Percentiles rank a stretch among this genome's conserved stretches.
These are phyloP conservation scores for Gossypium armourianum DNA, from an alignment of 441 rosid species.

Conservation along the genomic window DNA sequence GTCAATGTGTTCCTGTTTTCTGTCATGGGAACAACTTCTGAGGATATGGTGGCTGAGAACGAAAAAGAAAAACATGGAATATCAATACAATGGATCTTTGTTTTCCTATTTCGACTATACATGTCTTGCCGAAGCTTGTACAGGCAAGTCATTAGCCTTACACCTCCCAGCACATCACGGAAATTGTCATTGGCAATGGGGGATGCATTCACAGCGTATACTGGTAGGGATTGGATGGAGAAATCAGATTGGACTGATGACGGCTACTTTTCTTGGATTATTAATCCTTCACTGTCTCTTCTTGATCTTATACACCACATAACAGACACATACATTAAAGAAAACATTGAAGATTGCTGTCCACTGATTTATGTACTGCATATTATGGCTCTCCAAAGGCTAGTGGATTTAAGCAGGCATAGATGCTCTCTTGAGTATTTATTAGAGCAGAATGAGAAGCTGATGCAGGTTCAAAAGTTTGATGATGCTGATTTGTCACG, in stretches of 20 bases:
- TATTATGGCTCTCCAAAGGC: conserved; percentile 67
- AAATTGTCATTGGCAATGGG: conserved; percentile 46
- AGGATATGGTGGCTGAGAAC: conserved; percentile 23
- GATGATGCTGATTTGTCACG: conserved; percentile 26
- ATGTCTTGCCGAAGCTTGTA: conserved; percentile 63
- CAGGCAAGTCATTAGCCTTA: conserved; percentile 56
- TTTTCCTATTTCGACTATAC: conserved; percentile 60
- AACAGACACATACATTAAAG: conserved; percentile 36
- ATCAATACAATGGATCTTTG: conserved; percentile 46
- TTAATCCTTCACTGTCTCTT: conserved; percentile 56
- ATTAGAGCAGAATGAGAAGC: conserved; percentile 34
- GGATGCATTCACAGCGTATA: conserved; percentile 36
- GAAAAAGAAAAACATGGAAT: conserved; percentile 24
- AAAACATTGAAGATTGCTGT: conserved; percentile 36
- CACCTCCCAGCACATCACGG: conserved; percentile 49
- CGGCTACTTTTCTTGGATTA: conserved; percentile 70
- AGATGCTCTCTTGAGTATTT: conserved; percentile 54
- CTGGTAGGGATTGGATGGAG: conserved; percentile 61
- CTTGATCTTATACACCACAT: conserved; percentile 44
- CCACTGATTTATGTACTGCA: conserved; percentile 47
- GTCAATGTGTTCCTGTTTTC: conserved; percentile 37
- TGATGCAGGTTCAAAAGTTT: conserved; percentile 31
- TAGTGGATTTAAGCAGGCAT: conserved; percentile 72
- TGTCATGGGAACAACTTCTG: conserved; percentile 34
- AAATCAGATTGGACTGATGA: conserved; percentile 49